Evolutionary conservation across 805 yeast genomes (phyloP).

Genomic region (Kodamaea nitidulidarum): DNA sequence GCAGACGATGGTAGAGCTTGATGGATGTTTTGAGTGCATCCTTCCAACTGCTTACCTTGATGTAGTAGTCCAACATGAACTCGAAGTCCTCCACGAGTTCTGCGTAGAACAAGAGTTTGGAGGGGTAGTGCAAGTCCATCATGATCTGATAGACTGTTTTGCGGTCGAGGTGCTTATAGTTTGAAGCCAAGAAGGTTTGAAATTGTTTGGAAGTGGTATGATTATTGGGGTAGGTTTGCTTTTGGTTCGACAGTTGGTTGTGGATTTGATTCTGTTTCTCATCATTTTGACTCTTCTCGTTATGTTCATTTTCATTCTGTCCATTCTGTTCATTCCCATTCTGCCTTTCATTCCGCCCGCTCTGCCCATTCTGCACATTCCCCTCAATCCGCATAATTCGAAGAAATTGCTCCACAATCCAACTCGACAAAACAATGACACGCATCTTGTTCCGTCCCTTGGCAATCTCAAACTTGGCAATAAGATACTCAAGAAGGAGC

Average conservation of each 20-base stretch:
- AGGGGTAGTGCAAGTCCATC: slow-evolving; percentile 57
- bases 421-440: slow-evolving; percentile 51
- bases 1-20: slow-evolving; percentile 37
- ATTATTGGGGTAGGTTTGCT: no score
- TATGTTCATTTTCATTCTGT: no score
- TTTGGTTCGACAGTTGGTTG: no score
- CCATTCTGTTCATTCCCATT: no score
- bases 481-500: slow-evolving; percentile 32
- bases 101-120: slow-evolving; percentile 65
- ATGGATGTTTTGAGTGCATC: slow-evolving; percentile 60
- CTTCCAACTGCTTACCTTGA: slow-evolving; percentile 67
- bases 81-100: slow-evolving; percentile 62
- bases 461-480: slow-evolving; percentile 24
- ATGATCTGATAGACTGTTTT: slow-evolving; percentile 71
- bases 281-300: no score
- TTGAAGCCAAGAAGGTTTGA: slow-evolving; percentile 49
- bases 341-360: no score
- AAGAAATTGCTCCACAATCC: slow-evolving; percentile 61
- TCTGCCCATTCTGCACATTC: no score
- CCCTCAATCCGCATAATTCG: slow-evolving; percentile 45
- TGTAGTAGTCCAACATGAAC: slow-evolving; percentile 65
- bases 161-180: slow-evolving; percentile 53
- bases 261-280: no score
- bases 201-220: no score
- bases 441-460: slow-evolving; percentile 26